These are phyloP conservation scores for Blastocystis sp. DNA, from an alignment of 352 stramenopile genomes.

Conservation along the genomic window DNA sequence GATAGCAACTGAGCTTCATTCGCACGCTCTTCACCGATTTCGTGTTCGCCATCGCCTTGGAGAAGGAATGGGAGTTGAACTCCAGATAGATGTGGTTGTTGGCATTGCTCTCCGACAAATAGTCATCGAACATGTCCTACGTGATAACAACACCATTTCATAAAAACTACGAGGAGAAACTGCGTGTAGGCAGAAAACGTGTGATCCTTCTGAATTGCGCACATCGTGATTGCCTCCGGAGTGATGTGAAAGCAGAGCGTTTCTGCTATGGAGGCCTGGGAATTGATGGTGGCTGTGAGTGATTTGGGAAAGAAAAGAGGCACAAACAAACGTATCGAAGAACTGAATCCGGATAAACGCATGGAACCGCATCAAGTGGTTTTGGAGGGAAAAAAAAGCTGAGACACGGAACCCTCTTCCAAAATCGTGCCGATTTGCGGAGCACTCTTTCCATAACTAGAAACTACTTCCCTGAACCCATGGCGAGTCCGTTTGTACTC, in stretches of 20 bases:
- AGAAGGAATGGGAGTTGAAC: conserved; percentile 13
- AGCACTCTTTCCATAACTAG: too few relatives aligned
- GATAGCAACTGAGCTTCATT: conserved; percentile 40
- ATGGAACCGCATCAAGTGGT: conserved; percentile 19
- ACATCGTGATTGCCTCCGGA: conserved; percentile 6
- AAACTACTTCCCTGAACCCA: not conserved
- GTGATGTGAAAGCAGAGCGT: conserved; percentile 47
- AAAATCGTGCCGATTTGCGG: too few relatives aligned
- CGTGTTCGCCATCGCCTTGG: conserved; percentile 24
- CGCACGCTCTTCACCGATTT: conserved; percentile 14
- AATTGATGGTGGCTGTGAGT: conserved; percentile 26
- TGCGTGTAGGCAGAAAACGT: conserved; percentile 48
- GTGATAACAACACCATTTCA: not conserved
- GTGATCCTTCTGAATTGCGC: conserved; percentile 47
- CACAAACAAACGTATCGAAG: conserved; percentile 53
- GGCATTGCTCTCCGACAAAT: conserved; percentile 29
- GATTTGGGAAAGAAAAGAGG: not conserved
- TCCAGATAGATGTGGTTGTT: conserved; percentile 57
- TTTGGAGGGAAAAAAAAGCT: not conserved
- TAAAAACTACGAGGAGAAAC: conserved; percentile 7
- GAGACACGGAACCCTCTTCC: too few relatives aligned
- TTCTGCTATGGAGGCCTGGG: conserved; percentile 32
- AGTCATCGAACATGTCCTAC: conserved; percentile 66
- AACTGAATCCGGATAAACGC: not conserved
- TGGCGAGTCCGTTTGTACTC: conserved; percentile 32